phyloP scores from a whole-genome alignment of 768 basidiomycete genomes.

The Mycena galopus region DNA sequence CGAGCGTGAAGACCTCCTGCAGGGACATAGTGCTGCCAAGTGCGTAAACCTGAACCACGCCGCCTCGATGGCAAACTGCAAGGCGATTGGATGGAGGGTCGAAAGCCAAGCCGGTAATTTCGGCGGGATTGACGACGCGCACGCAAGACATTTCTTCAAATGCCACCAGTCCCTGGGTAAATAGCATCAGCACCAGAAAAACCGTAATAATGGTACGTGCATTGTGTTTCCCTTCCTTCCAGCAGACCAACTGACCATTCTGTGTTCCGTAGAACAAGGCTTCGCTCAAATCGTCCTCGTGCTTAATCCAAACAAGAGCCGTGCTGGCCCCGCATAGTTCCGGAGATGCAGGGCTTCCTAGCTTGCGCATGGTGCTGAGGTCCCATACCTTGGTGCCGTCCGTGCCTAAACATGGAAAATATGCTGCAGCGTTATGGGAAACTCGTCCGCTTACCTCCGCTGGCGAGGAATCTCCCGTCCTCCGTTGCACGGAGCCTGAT shows the following conservation, averaged over 20 bases:
- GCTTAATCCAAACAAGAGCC: conserved; percentile 34
- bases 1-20: conserved; percentile 33
- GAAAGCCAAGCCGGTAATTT: conserved; percentile 39
- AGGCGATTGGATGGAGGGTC: conserved; percentile 38
- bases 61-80: conserved; percentile 36
- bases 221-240: conserved; percentile 26
- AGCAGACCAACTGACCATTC: conserved; percentile 35
- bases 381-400: conserved; percentile 34
- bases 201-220: conserved; percentile 24
- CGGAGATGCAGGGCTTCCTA: conserved; percentile 17
- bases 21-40: conserved; percentile 31
- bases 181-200: conserved; percentile 10
- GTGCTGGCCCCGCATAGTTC: conserved; percentile 31
- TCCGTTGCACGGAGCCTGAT: conserved; percentile 21
- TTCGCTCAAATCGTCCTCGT: conserved; percentile 32
- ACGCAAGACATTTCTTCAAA: conserved; percentile 36
- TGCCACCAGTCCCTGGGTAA: conserved; percentile 9
- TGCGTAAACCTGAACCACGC: conserved; percentile 35
- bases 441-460: conserved; percentile 24
- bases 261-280: conserved; percentile 35
- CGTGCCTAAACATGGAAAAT: conserved; percentile 6
- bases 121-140: conserved; percentile 32
- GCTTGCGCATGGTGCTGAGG: conserved; percentile 19
- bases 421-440: not conserved
- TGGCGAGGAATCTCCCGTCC: conserved; percentile 31